phyloP scores from a whole-genome alignment of 2,329 filamentous ascomycete genomes.

The Coniella lustricola region DNA sequence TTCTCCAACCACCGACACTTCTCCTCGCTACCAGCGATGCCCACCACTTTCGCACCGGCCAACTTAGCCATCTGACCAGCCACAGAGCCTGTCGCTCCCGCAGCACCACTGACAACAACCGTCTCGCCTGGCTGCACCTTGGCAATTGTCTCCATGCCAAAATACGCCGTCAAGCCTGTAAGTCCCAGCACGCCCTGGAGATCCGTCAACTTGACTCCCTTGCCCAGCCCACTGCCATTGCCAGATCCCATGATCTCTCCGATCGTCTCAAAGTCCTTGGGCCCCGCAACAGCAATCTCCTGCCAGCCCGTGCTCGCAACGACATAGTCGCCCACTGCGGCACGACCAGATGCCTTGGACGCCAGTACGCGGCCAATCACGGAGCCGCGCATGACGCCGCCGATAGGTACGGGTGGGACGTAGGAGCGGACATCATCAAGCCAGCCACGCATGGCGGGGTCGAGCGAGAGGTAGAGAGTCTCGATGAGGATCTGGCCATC shows the following conservation, averaged over 20 bases:
- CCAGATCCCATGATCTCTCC: constrained; percentile 5
- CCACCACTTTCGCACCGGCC: constrained; percentile 47
- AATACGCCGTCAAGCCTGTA: constrained; percentile 61
- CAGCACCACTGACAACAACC: constrained; percentile 60
- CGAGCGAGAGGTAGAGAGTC: constrained; percentile 49
- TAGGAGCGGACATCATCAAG: constrained; percentile 43
- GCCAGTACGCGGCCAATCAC: constrained; percentile 46
- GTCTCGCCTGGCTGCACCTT: constrained; percentile 55
- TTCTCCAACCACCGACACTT: constrained; percentile 56
- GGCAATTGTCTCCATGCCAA: constrained; percentile 57
- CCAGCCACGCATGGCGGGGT: constrained; percentile 60
- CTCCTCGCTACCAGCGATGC: constrained; percentile 47
- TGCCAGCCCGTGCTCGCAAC: constrained; percentile 47
- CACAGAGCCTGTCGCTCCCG: constrained; percentile 60
- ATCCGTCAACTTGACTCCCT: constrained; percentile 37
- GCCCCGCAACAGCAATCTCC: constrained; percentile 46
- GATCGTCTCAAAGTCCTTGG: constrained; percentile 30
- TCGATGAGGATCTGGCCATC: constrained; percentile 47
- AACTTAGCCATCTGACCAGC: constrained; percentile 63
- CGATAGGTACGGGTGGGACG: constrained; percentile 53
- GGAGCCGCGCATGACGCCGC: constrained; percentile 52
- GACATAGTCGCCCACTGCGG: constrained; percentile 44
- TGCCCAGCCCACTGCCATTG: constrained; percentile 11
- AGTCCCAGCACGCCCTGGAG: constrained; percentile 48
- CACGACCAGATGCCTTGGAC: constrained; percentile 37